These are phyloP conservation scores for Erigeron canadensis DNA, from an alignment of 129 eudicot genomes.

Conservation along the genomic window DNA sequence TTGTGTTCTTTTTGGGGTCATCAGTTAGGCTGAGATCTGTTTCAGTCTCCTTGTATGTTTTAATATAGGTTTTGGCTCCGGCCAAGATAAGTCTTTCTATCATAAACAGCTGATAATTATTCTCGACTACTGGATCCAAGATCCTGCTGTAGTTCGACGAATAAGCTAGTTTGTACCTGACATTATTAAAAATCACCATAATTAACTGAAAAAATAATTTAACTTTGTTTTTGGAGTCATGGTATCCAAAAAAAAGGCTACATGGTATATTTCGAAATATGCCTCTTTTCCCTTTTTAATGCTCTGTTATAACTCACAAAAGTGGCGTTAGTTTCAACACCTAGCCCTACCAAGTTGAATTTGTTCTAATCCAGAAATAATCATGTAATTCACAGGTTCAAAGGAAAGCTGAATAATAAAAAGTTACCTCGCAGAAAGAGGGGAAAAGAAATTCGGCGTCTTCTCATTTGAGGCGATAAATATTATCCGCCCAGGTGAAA, in stretches of 20 bases:
- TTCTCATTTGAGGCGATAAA: conserved; percentile 94
- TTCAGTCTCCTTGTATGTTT: conserved; percentile 69
- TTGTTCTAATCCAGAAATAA: no score
- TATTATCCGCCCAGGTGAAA: conserved; percentile 71
- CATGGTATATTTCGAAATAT: no score
- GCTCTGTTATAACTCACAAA: no score
- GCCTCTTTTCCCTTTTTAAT: no score
- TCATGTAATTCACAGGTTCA: not conserved
- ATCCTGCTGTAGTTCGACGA: conserved; percentile 76
- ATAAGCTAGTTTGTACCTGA: conserved; percentile 92
- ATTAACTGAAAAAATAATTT: no score
- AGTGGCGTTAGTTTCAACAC: no score
- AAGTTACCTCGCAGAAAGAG: conserved; percentile 66
- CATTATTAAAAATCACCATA: not conserved
- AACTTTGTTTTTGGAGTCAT: no score
- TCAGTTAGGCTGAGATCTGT: conserved; percentile 86
- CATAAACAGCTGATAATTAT: conserved; percentile 91
- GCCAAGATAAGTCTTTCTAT: conserved; percentile 78
- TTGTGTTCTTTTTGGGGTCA: conserved; percentile 91
- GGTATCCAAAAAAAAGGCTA: no score
- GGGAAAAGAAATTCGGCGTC: conserved; percentile 81
- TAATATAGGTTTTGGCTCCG: conserved; percentile 78
- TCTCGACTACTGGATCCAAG: conserved; percentile 71
- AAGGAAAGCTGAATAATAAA: not conserved
- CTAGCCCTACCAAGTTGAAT: no score